Conservation (phyloP, 177 flowering plant genomes). For the Vitis hybrid region DNA sequence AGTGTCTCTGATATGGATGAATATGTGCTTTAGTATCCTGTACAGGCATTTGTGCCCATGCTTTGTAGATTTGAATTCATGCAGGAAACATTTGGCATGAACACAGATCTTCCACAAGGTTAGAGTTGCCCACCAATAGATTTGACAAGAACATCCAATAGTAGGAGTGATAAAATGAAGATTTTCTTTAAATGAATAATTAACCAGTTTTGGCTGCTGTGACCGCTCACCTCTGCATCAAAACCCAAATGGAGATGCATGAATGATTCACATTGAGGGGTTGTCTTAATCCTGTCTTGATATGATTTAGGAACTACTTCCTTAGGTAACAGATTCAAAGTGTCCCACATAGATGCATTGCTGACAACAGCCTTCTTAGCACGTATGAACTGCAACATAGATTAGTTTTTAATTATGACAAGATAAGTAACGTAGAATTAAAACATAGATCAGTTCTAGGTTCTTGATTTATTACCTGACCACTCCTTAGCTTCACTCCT, state of each 20-base stretch:
- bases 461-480: constrained; percentile 47
- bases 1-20: no score
- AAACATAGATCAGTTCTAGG: neutral
- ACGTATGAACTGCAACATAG: constrained; percentile 68
- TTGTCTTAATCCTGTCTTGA: constrained; percentile 46
- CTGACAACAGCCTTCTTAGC: constrained; percentile 97
- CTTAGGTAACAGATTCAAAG: constrained; percentile 65
- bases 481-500: constrained; percentile 78
- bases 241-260: constrained; percentile 98
- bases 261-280: constrained; percentile 91
- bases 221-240: constrained; percentile 72
- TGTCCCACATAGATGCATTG: constrained; percentile 99
- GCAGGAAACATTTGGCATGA: no score
- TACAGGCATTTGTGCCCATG: no score
- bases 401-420: neutral
- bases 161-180: no score
- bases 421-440: neutral
- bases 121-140: no score
- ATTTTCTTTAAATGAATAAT: neutral
- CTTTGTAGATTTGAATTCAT: no score
- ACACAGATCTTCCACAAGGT: no score
- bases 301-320: constrained; percentile 67
- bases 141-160: no score
- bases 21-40: no score
- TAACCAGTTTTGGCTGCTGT: neutral